Conservation (phyloP, 2,329 filamentous ascomycete species). For the Davidsoniella australis region DNA sequence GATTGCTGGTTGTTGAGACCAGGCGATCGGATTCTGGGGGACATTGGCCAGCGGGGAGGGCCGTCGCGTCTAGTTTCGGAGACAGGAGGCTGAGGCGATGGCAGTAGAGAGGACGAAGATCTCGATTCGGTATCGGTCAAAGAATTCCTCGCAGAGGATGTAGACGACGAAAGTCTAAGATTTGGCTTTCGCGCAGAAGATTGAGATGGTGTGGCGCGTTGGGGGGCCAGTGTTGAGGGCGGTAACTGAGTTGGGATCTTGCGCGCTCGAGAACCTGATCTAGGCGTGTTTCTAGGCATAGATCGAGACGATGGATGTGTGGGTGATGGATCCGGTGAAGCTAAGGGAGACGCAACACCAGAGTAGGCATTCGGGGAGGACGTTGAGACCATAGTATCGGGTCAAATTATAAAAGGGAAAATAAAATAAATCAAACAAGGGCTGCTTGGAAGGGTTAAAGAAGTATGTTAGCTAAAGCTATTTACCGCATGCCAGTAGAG, state of each 20-base stretch:
- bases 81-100: constrained; percentile 2
- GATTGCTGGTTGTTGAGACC: neutral
- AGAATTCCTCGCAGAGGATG: constrained; percentile 20
- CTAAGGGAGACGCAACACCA: constrained; percentile 20
- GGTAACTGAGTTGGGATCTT: constrained; percentile 31
- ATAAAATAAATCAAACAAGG: neutral
- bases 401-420: neutral
- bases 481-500: too few relatives aligned
- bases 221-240: constrained; percentile 15
- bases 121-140: constrained; percentile 25
- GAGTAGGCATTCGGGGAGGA: constrained; percentile 5
- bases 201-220: constrained; percentile 43
- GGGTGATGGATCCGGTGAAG: constrained; percentile 32
- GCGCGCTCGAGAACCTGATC: constrained; percentile 34
- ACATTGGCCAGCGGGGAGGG: constrained; percentile 54
- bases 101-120: constrained; percentile 22
- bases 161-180: constrained; percentile 17
- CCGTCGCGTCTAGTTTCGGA: constrained; percentile 10
- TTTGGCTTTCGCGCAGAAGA: constrained; percentile 32
- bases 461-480: neutral
- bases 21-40: constrained; percentile 57
- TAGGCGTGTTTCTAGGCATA: constrained; percentile 20
- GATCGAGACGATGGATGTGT: constrained; percentile 23
- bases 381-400: constrained; percentile 7
- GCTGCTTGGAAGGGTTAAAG: neutral